phyloP scores from a whole-genome alignment of 352 stramenopile genomes.

The Lagenidium sp. region DNA sequence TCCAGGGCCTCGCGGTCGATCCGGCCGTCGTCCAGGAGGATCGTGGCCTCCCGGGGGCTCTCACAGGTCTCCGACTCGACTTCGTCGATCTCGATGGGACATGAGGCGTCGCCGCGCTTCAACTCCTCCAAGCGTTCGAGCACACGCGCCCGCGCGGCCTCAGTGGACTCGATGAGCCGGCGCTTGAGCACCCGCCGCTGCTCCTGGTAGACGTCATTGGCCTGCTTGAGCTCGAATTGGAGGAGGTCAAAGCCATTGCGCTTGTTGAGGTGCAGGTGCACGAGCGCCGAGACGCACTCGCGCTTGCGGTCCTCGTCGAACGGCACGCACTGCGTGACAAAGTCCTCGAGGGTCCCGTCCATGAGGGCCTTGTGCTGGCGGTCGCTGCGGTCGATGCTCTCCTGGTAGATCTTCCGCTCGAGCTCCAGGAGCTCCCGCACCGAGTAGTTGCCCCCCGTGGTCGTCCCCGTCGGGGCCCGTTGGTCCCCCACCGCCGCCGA shows the following conservation, averaged over 20 bases:
- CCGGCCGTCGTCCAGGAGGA: neutral
- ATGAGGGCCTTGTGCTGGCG: conserved; percentile 39
- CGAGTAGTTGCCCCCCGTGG: conserved; percentile 20
- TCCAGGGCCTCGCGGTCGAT: conserved; percentile 13
- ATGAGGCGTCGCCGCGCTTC: conserved; percentile 5
- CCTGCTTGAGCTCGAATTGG: conserved; percentile 69
- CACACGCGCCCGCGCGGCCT: conserved; percentile 3
- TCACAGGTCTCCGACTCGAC: neutral
- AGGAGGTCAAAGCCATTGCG: conserved; percentile 49
- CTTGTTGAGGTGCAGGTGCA: conserved; percentile 41
- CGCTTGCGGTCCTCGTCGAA: conserved; percentile 45
- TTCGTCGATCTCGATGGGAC: neutral
- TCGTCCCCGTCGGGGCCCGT: too few species aligned
- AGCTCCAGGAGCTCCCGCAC: conserved; percentile 72
- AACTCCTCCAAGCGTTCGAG: conserved; percentile 13
- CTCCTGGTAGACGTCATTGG: conserved; percentile 41
- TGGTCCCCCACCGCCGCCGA: too few species aligned
- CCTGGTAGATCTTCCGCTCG: conserved; percentile 74
- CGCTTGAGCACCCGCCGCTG: conserved; percentile 17
- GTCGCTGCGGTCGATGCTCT: conserved; percentile 63
- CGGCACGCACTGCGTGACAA: conserved; percentile 39
- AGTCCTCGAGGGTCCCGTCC: conserved; percentile 44
- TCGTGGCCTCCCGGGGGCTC: neutral
- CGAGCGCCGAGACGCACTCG: conserved; percentile 34
- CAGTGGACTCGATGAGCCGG: conserved; percentile 13